Base-by-base conservation (phyloP, 306 rosid genomes). In the Casuarina cunninghamiana region DNA sequence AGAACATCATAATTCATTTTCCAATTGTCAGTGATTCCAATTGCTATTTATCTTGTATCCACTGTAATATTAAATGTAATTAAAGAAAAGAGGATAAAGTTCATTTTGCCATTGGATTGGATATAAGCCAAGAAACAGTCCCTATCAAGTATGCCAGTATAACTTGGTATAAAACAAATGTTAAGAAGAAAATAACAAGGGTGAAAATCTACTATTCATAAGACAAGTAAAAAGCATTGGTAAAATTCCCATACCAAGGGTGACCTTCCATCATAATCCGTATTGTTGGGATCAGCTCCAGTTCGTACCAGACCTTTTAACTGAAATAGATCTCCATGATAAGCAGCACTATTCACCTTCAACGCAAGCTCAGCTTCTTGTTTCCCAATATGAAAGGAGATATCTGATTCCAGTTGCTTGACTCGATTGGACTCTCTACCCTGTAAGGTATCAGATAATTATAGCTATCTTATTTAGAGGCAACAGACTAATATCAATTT, bases 191-290 rank as follows among this genome's bases (percentile, higher is more conserved):
- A 39, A 69, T 50, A 77, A 10, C 2, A 66, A 42, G 71, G 41
- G 71, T 8, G 42, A 66, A 62, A 37, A 38, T 6, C 38, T 12
- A 72, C 51, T n/a, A 76, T 79, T 53, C 50, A 42, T 61, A 71
- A 55, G 83, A 78, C 43, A 73, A 73, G 26, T 71, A 72, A 80
- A 15, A 73, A 78, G 73, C 44, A 11, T 77, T 70, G 19, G 19
- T 21, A 15, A n/a, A 10, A 65, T 46, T 26, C 76, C 67, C 88
- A 68, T 78, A 95, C 99, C 97, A 95, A 81, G 49, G 99, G 97
- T 50, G 99, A 91, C 79, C 99, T 89, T 78, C 99, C 97, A 90
- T 95, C 99, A 79, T 91, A 95, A 83, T 95, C 97, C 39, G 93
- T 88, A 89, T 88, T 95, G 83, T 88, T 91, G 13, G 92, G 91